Evolutionary conservation across 305 asterid genomes (phyloP).

Genomic region (Caryopteris hybrid): DNA sequence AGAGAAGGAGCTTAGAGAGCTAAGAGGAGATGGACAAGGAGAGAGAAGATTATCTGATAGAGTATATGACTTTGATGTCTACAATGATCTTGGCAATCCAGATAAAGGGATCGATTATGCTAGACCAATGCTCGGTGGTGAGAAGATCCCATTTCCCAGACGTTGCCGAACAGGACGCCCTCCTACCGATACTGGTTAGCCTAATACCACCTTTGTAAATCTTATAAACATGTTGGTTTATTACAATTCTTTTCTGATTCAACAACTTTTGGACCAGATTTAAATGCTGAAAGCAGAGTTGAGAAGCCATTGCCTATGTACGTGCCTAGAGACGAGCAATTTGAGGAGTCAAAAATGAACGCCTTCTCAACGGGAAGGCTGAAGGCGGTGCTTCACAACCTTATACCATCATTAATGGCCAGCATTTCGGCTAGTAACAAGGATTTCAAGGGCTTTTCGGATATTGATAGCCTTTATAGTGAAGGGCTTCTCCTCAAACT

Average conservation of each 20-base stretch:
- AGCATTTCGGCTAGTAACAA: conserved; percentile 70
- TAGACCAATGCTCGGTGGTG: conserved; percentile 77
- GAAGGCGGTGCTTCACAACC: conserved; percentile 78
- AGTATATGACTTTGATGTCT: conserved; percentile 71
- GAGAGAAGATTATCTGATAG: conserved; percentile 72
- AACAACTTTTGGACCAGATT: conserved; percentile 33
- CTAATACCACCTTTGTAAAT: not conserved
- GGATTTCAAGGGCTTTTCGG: conserved; percentile 80
- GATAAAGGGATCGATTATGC: conserved; percentile 82
- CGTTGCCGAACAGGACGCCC: conserved; percentile 89
- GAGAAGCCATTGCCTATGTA: conserved; percentile 93
- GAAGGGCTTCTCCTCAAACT: conserved; percentile 85
- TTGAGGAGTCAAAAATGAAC: conserved; percentile 86
- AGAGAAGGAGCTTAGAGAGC: conserved; percentile 69
- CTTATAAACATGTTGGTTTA: not conserved
- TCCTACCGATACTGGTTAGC: conserved; percentile 69
- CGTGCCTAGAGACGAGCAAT: conserved; percentile 94
- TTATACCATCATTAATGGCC: conserved; percentile 74
- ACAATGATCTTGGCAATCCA: conserved; percentile 94
- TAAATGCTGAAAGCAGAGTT: conserved; percentile 71
- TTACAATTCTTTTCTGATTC: not conserved
- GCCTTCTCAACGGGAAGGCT: conserved; percentile 86
- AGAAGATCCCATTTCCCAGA: conserved; percentile 67
- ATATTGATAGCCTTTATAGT: conserved; percentile 79
- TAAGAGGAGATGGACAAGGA: conserved; percentile 84